Evolutionary conservation across 1,284 basidiomycete species (phyloP).

Genomic region (Inonotus obliquus): DNA sequence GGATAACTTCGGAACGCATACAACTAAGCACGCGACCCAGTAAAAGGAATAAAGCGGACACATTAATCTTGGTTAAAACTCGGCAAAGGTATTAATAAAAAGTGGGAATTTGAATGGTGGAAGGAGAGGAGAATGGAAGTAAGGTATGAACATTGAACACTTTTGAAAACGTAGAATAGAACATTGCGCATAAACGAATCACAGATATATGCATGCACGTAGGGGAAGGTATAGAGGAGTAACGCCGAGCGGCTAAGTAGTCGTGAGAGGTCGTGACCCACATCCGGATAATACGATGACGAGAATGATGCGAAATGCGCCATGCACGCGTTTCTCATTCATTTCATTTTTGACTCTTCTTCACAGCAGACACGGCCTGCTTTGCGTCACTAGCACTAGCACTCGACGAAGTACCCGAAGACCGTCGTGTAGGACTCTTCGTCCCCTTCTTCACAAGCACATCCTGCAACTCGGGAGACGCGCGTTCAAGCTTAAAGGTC

Average conservation of each 20-base stretch:
- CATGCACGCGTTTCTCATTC: background rate
- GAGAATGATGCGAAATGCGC: too few relatives aligned
- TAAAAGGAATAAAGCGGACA: background rate
- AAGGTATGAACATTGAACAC: background rate
- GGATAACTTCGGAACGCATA: background rate
- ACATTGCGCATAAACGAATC: background rate
- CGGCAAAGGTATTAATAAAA: too few relatives aligned
- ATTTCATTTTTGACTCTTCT: background rate
- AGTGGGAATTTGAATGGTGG: too few relatives aligned
- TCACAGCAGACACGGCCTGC: background rate
- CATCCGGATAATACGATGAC: too few relatives aligned
- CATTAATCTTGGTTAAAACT: too few relatives aligned
- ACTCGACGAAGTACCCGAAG: background rate
- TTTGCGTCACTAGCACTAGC: background rate
- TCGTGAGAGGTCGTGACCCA: slow-evolving; percentile 1
- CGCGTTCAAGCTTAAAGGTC: slow-evolving; percentile 48
- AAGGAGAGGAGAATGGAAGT: background rate
- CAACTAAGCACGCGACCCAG: background rate
- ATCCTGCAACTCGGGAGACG: slow-evolving; percentile 51
- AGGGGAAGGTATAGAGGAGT: background rate
- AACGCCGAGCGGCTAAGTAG: too few relatives aligned
- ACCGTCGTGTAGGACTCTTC: slow-evolving; percentile 26
- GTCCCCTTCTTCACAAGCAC: slow-evolving; percentile 45
- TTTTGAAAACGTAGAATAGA: background rate
- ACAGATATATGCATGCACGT: background rate